phyloP scores from a whole-genome alignment of 495 filamentous ascomycete species.

The Daldinia bambusicola region DNA sequence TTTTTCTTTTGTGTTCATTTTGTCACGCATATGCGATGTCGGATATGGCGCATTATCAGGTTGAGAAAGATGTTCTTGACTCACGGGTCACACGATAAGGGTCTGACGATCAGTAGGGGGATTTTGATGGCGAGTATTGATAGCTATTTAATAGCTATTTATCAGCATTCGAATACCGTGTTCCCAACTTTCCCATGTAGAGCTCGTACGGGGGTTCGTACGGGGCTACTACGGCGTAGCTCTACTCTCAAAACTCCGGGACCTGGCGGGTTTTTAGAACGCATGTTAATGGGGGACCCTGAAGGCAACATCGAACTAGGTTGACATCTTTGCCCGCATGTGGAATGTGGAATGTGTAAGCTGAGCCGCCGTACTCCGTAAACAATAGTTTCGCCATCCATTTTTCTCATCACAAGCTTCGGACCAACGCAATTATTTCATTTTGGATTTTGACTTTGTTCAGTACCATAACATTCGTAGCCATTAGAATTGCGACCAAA shows the following conservation, averaged over 20 bases:
- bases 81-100: constrained; percentile 37
- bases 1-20: constrained; percentile 15
- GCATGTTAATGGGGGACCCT: constrained; percentile 36
- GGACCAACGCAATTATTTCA: background rate
- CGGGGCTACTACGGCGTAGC: constrained; percentile 21
- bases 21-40: constrained; percentile 34
- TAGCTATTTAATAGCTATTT: constrained; percentile 44
- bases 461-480: background rate
- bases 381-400: background rate
- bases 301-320: constrained; percentile 27
- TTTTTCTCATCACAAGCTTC: background rate
- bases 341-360: constrained; percentile 38
- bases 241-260: constrained; percentile 33
- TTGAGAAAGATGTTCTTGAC: constrained; percentile 15
- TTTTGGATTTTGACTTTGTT: background rate
- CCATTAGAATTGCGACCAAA: background rate
- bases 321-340: constrained; percentile 27
- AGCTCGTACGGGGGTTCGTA: constrained; percentile 17
- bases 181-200: constrained; percentile 8
- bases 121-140: constrained; percentile 32
- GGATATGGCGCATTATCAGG: constrained; percentile 26
- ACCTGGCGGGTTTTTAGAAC: constrained; percentile 28
- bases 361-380: constrained; percentile 26
- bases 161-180: constrained; percentile 19
- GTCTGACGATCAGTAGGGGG: constrained; percentile 36